phyloP scores from a whole-genome alignment of 129 eudicot genomes.

The Arctium lappa region DNA sequence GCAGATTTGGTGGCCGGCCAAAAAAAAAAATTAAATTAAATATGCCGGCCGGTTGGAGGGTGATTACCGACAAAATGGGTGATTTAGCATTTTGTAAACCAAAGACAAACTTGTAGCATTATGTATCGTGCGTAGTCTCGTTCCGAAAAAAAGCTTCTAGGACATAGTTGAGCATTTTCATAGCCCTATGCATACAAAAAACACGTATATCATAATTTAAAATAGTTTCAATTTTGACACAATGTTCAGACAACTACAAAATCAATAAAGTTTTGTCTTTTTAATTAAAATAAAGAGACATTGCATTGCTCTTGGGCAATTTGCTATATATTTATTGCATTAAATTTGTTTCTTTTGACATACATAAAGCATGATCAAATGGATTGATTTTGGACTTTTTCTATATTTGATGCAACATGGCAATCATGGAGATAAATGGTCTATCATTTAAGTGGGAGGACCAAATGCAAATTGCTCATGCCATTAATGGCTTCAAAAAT shows the following conservation, averaged over 20 bases:
- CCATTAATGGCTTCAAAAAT: neutral
- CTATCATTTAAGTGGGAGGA: neutral
- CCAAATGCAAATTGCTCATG: neutral
- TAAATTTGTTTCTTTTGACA: neutral
- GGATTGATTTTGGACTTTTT: neutral
- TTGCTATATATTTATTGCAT: neutral
- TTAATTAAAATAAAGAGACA: too few species aligned
- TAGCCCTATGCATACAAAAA: neutral
- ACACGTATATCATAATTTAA: neutral
- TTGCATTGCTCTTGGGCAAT: neutral
- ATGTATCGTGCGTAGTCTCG: neutral
- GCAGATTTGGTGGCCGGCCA: too few species aligned
- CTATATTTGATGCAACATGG: constrained; percentile 1
- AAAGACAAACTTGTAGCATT: neutral
- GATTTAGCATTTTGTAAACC: neutral
- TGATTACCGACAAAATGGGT: too few species aligned
- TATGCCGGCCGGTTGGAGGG: too few species aligned
- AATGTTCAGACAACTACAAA: neutral
- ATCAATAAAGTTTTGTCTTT: neutral
- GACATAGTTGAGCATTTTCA: neutral
- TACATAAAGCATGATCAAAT: neutral
- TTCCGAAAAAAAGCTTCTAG: neutral
- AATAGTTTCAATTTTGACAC: neutral
- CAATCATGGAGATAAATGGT: constrained; percentile 5
- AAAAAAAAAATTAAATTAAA: too few species aligned